Base-by-base conservation (phyloP, 306 rosid species). In the Malus sieversii region DNA sequence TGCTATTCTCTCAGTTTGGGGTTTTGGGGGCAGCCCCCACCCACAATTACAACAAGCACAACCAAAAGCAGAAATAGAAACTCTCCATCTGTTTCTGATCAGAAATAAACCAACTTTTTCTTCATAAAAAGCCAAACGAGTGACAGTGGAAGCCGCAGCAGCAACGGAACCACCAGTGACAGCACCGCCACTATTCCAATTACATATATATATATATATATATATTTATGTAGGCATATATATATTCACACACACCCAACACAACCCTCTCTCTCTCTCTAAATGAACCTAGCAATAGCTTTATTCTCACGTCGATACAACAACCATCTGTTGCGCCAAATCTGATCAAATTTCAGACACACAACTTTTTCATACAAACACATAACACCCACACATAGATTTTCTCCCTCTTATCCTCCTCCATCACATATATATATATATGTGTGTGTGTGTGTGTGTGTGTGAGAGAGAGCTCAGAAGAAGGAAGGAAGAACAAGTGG, bases 261-360 rank as follows among this genome's bases (percentile, higher is more conserved):
- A 5, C 55, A 15, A 48, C 3, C 18, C 55, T 48, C 20, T 38
- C 42, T 38, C 42, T 38, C 40, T 35, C 40, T 35, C 40, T 35
- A 38, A 38, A 2, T 38, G 42, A 38, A 38, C 42, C 55, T 48
- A 15, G 20, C 55, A 48, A 15, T 10, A n/a, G 51, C 32, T 66
- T 66, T 66, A 35, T 38, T 38, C 71, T 42, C 32, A n/a, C 48
- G 14, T 58, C 63, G 30, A 18, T 38, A 19, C 29, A 66, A 33
- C 70, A 33, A 35, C 71, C 22, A 4, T 48, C 20, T 48, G 20
- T 16, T 48, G 20, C 55, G 20, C 55, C 55, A 35, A 44, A 77
- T 79, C 88, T 81, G 82, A 72, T 75, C 76, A 63, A 66, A 77
- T 73, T 82, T 78, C 88, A 85, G 87, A 86, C 80, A 88, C 90